phyloP scores from a whole-genome alignment of 2,329 filamentous ascomycete genomes.

The Penicillium paneum region DNA sequence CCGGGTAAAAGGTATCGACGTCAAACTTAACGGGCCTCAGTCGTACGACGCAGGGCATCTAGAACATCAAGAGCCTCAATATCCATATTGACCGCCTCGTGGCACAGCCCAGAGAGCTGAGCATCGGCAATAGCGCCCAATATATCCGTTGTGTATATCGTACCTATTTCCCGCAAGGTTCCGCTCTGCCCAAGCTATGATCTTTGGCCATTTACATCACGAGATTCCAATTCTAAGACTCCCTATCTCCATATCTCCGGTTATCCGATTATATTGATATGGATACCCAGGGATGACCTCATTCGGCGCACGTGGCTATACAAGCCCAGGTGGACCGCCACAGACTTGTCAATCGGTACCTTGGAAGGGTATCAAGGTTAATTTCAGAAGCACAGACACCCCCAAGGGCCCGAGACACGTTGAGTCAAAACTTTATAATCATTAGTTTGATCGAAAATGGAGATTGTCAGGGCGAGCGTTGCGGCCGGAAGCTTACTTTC shows the following conservation, averaged over 20 bases:
- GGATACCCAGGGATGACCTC: conserved; percentile 3
- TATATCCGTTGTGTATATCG: background rate
- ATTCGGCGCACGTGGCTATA: conserved; percentile 3
- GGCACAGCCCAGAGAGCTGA: background rate
- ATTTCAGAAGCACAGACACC: background rate
- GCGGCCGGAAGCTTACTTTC: conserved; percentile 1
- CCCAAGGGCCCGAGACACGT: background rate
- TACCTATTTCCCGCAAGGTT: background rate
- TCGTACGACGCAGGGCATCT: background rate
- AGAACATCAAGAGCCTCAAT: conserved; percentile 1
- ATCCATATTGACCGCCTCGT: background rate
- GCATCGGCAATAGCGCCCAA: background rate
- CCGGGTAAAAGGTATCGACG: background rate
- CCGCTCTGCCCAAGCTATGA: background rate
- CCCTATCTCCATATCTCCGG: background rate
- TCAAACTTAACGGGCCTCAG: background rate
- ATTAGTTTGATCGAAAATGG: background rate
- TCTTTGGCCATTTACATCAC: background rate
- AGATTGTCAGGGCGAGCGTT: background rate
- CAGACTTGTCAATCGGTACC: background rate
- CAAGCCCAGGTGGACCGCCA: background rate
- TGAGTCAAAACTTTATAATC: background rate
- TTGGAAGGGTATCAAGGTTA: background rate
- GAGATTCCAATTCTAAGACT: background rate
- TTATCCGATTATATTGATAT: background rate